phyloP scores from a whole-genome alignment of 805 yeast genomes.

The Myxozyma lipomycoides region DNA sequence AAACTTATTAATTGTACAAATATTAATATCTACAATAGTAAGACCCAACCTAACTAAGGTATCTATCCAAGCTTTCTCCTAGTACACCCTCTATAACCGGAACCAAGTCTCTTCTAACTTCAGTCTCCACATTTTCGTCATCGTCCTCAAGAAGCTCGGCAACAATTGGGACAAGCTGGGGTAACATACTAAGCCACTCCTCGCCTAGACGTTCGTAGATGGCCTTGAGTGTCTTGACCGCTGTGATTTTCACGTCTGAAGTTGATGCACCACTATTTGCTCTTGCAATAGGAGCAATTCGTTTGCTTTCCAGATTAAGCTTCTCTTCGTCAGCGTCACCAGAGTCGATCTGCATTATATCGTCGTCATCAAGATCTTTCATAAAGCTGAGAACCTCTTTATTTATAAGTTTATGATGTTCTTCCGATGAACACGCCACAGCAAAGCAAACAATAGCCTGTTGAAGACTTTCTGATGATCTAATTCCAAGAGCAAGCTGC shows the following conservation, averaged over 20 bases:
- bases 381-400: slow-evolving; percentile 60
- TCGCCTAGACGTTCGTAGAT: slow-evolving; percentile 91
- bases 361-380: slow-evolving; percentile 45
- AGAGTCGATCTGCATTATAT: background rate
- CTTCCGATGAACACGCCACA: slow-evolving; percentile 54
- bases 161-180: slow-evolving; percentile 91
- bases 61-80: slow-evolving; percentile 84
- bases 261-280: slow-evolving; percentile 12
- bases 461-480: slow-evolving; percentile 47
- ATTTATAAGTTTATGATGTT: slow-evolving; percentile 66
- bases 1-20: background rate
- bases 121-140: slow-evolving; percentile 86
- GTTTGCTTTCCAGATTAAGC: slow-evolving; percentile 9
- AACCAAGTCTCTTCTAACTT: slow-evolving; percentile 84
- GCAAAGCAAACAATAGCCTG: slow-evolving; percentile 76
- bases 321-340: slow-evolving; percentile 1
- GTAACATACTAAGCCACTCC: slow-evolving; percentile 84
- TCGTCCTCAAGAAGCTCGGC: slow-evolving; percentile 96
- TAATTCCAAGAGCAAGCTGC: slow-evolving; percentile 47
- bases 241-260: slow-evolving; percentile 55
- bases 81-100: slow-evolving; percentile 86
- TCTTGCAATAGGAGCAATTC: slow-evolving; percentile 19
- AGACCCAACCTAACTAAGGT: slow-evolving; percentile 28
- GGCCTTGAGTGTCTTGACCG: slow-evolving; percentile 70
- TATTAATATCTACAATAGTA: background rate